Conservation (phyloP, 2,329 filamentous ascomycete genomes). For the Elsinoe necatrix region DNA sequence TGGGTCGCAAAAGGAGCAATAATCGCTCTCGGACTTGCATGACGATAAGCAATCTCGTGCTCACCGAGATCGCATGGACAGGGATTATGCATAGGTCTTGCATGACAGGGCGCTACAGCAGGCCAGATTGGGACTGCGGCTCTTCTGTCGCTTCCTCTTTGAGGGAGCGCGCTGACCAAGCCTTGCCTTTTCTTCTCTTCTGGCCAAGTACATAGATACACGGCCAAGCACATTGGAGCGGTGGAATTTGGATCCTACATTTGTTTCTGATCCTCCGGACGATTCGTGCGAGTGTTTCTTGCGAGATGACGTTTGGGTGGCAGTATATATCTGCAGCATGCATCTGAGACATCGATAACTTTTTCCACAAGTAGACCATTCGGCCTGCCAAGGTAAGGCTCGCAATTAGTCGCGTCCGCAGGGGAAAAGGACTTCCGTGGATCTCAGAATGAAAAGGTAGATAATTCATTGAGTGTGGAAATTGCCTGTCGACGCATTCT, state of each 20-base stretch:
- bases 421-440: background rate
- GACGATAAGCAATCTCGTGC: conserved; percentile 10
- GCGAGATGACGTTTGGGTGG: background rate
- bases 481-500: conserved; percentile 1
- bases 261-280: background rate
- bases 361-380: background rate
- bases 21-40: conserved; percentile 1
- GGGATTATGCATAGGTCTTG: conserved; percentile 8
- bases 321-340: background rate
- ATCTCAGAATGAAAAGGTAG: background rate
- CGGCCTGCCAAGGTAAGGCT: background rate
- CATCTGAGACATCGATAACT: conserved; percentile 9
- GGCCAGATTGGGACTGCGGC: conserved; percentile 4
- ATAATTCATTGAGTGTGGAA: background rate
- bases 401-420: background rate
- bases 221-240: background rate
- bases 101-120: background rate
- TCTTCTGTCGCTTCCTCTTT: background rate
- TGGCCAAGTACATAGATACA: background rate
- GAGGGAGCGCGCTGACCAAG: background rate
- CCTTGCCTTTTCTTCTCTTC: background rate
- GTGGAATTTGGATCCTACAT: background rate
- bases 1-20: conserved; percentile 12
- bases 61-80: background rate
- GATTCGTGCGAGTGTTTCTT: no score